A percentile compares a stretch with the other conserved stretches of the same genome.
These are phyloP conservation scores for Mortierella sp. DNA, from an alignment of 371 early-diverging fungal species.

Conservation along the genomic window DNA sequence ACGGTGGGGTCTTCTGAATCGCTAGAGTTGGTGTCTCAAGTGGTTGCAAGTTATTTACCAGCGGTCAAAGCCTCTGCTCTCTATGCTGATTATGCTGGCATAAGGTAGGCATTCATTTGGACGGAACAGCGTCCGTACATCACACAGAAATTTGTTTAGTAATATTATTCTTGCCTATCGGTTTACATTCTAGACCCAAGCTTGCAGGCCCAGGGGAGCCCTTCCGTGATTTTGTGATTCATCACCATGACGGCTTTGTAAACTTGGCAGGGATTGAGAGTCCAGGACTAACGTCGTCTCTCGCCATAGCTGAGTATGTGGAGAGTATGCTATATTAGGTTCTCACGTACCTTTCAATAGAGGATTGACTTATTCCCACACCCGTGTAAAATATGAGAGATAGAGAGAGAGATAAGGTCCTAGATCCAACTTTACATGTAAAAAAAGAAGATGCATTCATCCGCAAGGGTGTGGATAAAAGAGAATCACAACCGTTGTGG, in stretches of 20 bases:
- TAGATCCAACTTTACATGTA: too few species aligned
- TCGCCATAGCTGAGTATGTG: slow-evolving; percentile 87
- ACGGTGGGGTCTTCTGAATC: slow-evolving; percentile 55
- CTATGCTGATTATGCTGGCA: slow-evolving; percentile 83
- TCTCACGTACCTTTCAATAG: not conserved
- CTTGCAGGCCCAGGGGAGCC: slow-evolving; percentile 78
- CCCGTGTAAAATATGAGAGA: not conserved
- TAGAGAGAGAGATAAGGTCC: too few species aligned
- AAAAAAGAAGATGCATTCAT: too few species aligned
- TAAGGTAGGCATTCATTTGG: slow-evolving; percentile 62
- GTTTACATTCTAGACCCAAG: slow-evolving; percentile 76
- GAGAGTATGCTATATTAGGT: slow-evolving; percentile 54
- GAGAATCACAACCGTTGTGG: too few species aligned
- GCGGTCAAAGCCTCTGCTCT: slow-evolving; percentile 66
- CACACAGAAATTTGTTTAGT: too few species aligned
- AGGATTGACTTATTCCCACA: not conserved
- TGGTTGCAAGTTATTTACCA: slow-evolving; percentile 74
- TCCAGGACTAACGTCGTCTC: slow-evolving; percentile 88
- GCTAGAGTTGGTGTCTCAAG: slow-evolving; percentile 64
- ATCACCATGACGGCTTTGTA: slow-evolving; percentile 76
- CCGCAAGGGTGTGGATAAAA: too few species aligned
- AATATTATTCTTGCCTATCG: not conserved
- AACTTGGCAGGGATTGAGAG: slow-evolving; percentile 90
- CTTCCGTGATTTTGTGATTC: slow-evolving; percentile 84
- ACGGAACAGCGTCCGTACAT: not conserved